Percentiles rank a stretch among this genome's conserved stretches.
Conservation (phyloP, 1,139 yeast genomes). For the Yamadazyma triangularis region DNA sequence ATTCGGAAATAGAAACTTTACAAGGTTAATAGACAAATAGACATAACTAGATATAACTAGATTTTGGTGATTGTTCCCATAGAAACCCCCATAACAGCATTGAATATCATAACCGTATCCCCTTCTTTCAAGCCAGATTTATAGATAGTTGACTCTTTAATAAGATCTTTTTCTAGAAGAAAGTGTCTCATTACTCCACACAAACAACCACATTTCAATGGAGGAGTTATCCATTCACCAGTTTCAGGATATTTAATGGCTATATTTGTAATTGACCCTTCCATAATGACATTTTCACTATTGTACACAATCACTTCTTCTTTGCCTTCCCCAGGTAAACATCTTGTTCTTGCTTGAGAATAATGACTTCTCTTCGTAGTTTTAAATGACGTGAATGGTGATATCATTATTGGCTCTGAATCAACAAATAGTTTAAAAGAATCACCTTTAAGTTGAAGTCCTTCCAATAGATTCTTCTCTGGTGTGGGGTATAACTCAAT, state of each 20-base stretch:
- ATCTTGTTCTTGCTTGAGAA: slow-evolving; percentile 52
- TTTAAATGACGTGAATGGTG: slow-evolving; percentile 85
- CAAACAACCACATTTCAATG: slow-evolving; percentile 70
- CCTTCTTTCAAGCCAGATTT: slow-evolving; percentile 50
- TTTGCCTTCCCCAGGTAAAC: slow-evolving; percentile 34
- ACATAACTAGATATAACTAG: too few species aligned
- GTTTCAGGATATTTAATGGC: slow-evolving; percentile 50
- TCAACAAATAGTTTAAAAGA: slow-evolving; percentile 33
- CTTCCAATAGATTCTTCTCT: slow-evolving; percentile 41
- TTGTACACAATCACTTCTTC: slow-evolving; percentile 75
- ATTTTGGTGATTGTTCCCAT: slow-evolving; percentile 44
- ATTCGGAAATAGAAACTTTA: slow-evolving; percentile 45
- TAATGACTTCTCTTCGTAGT: slow-evolving; percentile 73
- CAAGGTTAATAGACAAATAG: slow-evolving; percentile 9
- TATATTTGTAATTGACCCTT: slow-evolving; percentile 81
- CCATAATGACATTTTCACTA: slow-evolving; percentile 58
- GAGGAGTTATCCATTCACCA: slow-evolving; percentile 71
- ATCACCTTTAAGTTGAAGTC: slow-evolving; percentile 14
- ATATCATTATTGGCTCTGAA: slow-evolving; percentile 44
- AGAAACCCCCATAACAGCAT: slow-evolving; percentile 80
- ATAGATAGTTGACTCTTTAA: slow-evolving; percentile 52
- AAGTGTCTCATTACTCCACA: slow-evolving; percentile 79
- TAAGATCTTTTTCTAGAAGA: slow-evolving; percentile 49
- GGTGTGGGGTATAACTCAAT: slow-evolving; percentile 46
- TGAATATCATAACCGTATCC: slow-evolving; percentile 65